Evolutionary conservation across 805 yeast species (phyloP), one percentile per base, ranked within the genome.

Genomic region (Ogataea haglerorum): DNA sequence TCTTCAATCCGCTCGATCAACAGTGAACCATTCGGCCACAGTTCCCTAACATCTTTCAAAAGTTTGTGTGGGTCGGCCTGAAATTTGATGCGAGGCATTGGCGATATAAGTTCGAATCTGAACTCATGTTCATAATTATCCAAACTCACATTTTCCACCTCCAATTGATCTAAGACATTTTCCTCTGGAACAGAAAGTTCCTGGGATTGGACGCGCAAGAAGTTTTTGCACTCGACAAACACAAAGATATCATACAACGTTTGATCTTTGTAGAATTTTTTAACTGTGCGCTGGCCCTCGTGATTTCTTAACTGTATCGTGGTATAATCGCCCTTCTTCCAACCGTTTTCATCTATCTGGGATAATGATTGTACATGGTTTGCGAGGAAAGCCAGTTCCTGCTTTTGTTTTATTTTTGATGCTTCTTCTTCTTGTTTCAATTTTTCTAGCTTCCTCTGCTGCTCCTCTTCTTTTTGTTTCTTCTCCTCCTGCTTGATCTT

Each of bases 261-360:
- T n/a, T 69, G 63, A 2, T 57, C 44, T 23, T 65, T 60, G 30
- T 52, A 48, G 38, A 81, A 70, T 26, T 64, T 68, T 24, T 73
- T 70, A 2, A 78, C 64, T 6, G 71, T 54, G 40, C 80, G 58
- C 35, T 66, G 65, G 2, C 86, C 85, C 25, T 68, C 56, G 7
- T 83, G 78, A 25, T 75, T 61, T 54, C 79, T 72, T 47, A 81
- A 63, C 36, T 82, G 80, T 15, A 81, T 68, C 0, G 65, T 65
- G 7, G 72, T 60, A 34, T 48, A 61, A 6, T 63, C 61, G 0
- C 63, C 64, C 40, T 60, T 63, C 2, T 37, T 39, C 48, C 60
- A 53, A 9, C 19, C 8, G 15, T 38, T 32, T 7, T 40, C 42
- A 13, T 44, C 47, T 16, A 41, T 34, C 10, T 34, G 21, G 12